Evolutionary conservation across 176 grass and related monocot genomes (phyloP), one percentile per base, ranked within the genome.

Genomic region (Phragmites australis): DNA sequence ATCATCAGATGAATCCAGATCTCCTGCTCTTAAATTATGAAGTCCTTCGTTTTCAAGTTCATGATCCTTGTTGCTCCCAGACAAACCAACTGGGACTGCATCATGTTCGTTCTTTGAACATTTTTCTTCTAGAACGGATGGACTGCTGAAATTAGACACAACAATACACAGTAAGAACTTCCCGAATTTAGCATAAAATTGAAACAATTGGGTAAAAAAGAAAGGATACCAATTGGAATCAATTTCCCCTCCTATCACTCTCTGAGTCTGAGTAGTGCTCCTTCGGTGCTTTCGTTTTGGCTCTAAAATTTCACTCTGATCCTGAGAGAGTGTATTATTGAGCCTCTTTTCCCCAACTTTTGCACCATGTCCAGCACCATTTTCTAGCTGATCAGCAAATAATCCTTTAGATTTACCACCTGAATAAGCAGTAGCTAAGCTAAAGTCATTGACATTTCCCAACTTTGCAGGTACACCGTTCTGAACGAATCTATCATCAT

Each of bases 331-430:
- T 39, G 46, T 62, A 74, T 72, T 25, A 32, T 78, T 78, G 29
- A 44, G 73, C 60, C 92, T 91, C 77, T 94, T 94, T 82, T 68
- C 74, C 6, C 89, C 68, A 83, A 80, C 72, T 49, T 72, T 71
- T 51, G 32, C 34, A 32, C 30, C 47, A 65, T 82, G 64, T 8
- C 19, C 72, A 41, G 71, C 9, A 87, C 52, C 70, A 23, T 71
- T 70, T 9, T 69, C 60, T 34, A 61, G 61, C 41, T 84, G 65
- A 68, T 54, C 37, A 44, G 17, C 65, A 75, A 79, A 48, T 22
- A 79, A 40, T 26, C 39, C 25, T 77, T 56, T 22, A n/a, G 21
- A 70, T 76, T 46, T 59, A 76, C 68, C 48, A 29, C 42, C 42
- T 47, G 53, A 79, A 41, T 29, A 23, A 9, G 46, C 55, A 48